phyloP scores from a whole-genome alignment of 768 basidiomycete genomes.

The Lactarius hatsudake region DNA sequence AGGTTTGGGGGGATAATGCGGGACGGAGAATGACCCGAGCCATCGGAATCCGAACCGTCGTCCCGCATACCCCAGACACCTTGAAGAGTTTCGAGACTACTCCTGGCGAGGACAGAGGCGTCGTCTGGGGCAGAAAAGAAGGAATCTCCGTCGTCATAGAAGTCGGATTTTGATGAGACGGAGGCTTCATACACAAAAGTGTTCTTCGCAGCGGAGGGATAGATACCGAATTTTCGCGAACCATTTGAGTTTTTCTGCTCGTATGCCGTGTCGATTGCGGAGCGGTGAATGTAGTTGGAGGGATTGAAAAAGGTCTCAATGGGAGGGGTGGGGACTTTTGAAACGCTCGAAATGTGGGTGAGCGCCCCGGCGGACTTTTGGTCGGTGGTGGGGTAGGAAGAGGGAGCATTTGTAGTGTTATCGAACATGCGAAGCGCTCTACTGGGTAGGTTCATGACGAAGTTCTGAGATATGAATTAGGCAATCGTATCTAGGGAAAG shows the following conservation, averaged over 20 bases:
- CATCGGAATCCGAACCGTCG: conserved; percentile 8
- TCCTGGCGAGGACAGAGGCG: conserved; percentile 23
- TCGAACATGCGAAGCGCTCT: conserved; percentile 23
- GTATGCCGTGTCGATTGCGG: conserved; percentile 20
- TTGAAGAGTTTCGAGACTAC: conserved; percentile 26
- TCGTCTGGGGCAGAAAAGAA: conserved; percentile 25
- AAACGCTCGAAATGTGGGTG: conserved; percentile 9
- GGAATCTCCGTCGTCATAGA: conserved; percentile 26
- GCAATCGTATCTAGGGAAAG: conserved; percentile 1
- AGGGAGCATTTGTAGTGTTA: conserved; percentile 17
- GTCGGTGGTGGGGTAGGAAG: conserved; percentile 11
- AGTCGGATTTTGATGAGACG: conserved; percentile 27
- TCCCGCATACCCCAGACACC: conserved; percentile 11
- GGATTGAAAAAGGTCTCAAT: conserved; percentile 21
- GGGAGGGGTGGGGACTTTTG: conserved; percentile 18
- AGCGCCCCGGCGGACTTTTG: conserved; percentile 16
- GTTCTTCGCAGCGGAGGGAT: conserved; percentile 24
- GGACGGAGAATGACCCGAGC: conserved; percentile 20
- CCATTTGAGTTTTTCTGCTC: conserved; percentile 22
- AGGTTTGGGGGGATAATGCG: conserved; percentile 24
- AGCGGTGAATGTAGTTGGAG: conserved; percentile 21
- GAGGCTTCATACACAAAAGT: conserved; percentile 27
- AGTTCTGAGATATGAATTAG: conserved; percentile 23
- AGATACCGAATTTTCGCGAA: conserved; percentile 24
- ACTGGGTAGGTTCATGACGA: conserved; percentile 22